Evolutionary conservation across 192 early-diverging fungal species (phyloP), one percentile per base, ranked within the genome.

Genomic region (Gryganskiella cystojenkinii): DNA sequence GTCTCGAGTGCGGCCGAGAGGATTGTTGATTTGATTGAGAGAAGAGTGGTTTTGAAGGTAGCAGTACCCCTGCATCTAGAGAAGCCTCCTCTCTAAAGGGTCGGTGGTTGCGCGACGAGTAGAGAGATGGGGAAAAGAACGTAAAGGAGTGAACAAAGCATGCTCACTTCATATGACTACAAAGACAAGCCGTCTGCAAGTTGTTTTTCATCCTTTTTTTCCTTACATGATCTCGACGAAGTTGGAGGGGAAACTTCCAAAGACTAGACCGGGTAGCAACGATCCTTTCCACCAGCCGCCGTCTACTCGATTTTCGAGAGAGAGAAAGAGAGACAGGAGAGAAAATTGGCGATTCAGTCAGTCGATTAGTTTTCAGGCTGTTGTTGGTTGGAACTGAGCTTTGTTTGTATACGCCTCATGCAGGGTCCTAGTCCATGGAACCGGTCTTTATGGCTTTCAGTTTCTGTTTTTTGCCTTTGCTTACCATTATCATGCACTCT

Each of bases 221-320:
- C 13, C 37, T 22, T 69, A 78, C 74, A 78, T 20, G 30, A 64
- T 19, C 43, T 78, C 61, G 30, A 78, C 74, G 64, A 78, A 78
- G 56, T 78, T 78, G 47, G 66, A 78, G 1, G 74, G 74, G 27
- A 78, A 78, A 22, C 7, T 64, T 8, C 74, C 74, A 9, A 59
- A 54, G 20, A 14, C 45, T 10, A 56, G 24, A 28, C 68, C 54
- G n/a, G 66, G 60, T 9, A 63, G 27, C 35, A 78, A n/a, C 24
- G 74, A 51, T 3, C 74, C 74, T 14, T 64, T 78, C 74, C 74
- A 78, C 74, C 74, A 78, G 30, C 74, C 66, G 22, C 74, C 74
- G 6, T 69, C 74, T 78, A 63, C 49, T n/a, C n/a, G n/a, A n/a
- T n/a, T n/a, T n/a, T 9, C 49, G 49, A 50, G 8, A n/a, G 13